Conservation (phyloP, 495 filamentous ascomycete species). For the Cercophora scortea region DNA sequence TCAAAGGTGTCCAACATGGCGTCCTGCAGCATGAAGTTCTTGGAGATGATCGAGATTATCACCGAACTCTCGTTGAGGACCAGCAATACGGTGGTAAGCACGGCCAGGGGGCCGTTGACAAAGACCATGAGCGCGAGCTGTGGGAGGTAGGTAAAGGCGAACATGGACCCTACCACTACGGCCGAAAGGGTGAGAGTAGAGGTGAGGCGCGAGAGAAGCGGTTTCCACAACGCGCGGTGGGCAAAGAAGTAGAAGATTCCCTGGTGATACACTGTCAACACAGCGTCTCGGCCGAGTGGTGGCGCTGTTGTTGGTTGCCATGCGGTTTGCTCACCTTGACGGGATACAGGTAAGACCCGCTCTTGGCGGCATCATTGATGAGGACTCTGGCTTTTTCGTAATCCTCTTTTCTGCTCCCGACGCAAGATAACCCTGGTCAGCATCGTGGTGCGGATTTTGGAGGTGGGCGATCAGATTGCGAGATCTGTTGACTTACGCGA, state of each 20-base stretch:
- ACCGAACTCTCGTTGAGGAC: constrained; percentile 76
- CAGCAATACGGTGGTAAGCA: constrained; percentile 66
- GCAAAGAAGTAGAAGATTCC: constrained; percentile 69
- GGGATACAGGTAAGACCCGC: constrained; percentile 78
- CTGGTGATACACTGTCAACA: constrained; percentile 9
- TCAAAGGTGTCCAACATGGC: constrained; percentile 89
- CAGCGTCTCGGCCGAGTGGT: too few relatives aligned
- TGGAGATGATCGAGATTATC: constrained; percentile 64
- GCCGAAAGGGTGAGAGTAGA: constrained; percentile 64
- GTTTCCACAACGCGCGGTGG: constrained; percentile 57
- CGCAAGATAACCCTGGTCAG: neutral
- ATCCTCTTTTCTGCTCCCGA: constrained; percentile 42
- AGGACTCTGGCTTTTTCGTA: constrained; percentile 45
- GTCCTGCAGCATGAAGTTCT: constrained; percentile 69
- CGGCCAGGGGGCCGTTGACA: constrained; percentile 78
- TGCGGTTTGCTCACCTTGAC: constrained; percentile 51
- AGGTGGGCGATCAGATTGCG: neutral
- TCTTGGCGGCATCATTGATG: constrained; percentile 56
- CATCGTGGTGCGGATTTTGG: neutral
- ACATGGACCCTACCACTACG: constrained; percentile 65
- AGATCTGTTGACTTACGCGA: constrained; percentile 31
- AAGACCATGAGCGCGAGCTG: constrained; percentile 75
- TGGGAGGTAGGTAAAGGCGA: constrained; percentile 83
- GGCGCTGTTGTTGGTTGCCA: too few relatives aligned
- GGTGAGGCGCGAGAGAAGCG: constrained; percentile 59